Conservation (phyloP, 2,329 filamentous ascomycete genomes). For the Exophiala sp. region DNA sequence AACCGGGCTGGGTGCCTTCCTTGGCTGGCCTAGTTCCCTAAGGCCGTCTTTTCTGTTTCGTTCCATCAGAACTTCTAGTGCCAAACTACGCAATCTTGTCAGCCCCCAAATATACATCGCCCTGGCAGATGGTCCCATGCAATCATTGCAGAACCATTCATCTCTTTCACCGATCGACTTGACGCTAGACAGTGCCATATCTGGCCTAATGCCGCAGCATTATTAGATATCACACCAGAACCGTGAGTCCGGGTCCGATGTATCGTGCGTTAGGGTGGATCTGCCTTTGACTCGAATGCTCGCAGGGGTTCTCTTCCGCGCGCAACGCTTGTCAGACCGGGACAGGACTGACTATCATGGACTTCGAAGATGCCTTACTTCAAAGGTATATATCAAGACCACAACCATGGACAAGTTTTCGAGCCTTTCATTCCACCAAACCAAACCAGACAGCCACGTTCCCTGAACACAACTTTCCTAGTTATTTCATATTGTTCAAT, state of each 20-base stretch:
- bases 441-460: no score
- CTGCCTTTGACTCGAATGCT: no score
- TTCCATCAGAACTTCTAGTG: background rate
- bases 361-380: no score
- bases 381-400: conserved; percentile 4
- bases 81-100: conserved; percentile 2
- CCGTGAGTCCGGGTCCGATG: background rate
- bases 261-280: background rate
- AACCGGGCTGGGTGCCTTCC: no score
- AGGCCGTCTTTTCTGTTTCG: background rate
- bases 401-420: background rate
- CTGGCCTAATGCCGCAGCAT: no score
- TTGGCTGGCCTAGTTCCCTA: no score
- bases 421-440: no score
- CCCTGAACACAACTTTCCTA: background rate
- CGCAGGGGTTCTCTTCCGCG: background rate
- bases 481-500: conserved; percentile 13
- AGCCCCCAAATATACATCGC: conserved; percentile 27
- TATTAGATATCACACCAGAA: background rate
- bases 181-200: no score
- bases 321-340: background rate
- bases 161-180: no score
- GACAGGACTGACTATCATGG: no score
- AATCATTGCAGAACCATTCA: no score
- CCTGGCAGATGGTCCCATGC: no score